Evolutionary conservation across 768 basidiomycete genomes (phyloP).

Genomic region (Pleurotus djamor): DNA sequence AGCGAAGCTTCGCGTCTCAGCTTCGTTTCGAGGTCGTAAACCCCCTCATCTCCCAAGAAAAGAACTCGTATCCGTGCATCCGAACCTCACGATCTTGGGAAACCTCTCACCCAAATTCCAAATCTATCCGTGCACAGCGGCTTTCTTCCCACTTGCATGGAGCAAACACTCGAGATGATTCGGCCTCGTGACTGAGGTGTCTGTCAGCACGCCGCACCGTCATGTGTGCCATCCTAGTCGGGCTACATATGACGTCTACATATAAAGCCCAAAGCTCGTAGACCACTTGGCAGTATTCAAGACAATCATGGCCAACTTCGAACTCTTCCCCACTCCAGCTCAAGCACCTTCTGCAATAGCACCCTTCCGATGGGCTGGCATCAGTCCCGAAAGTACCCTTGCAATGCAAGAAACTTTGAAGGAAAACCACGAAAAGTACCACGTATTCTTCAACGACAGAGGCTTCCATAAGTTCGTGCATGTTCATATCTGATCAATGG

Average conservation of each 20-base stretch:
- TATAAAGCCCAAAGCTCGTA: not conserved
- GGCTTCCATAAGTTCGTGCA: constrained; percentile 32
- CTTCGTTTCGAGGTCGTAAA: too few relatives aligned
- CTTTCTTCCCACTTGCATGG: too few relatives aligned
- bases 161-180: too few relatives aligned
- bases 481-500: constrained; percentile 16
- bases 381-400: constrained; percentile 32
- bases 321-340: constrained; percentile 15
- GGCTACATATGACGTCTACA: not conserved
- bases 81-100: not conserved
- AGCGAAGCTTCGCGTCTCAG: too few relatives aligned
- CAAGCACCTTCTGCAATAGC: constrained; percentile 18
- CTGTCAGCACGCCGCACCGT: not conserved
- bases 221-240: not conserved
- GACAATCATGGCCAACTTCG: constrained; percentile 2
- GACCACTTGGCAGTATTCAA: not conserved
- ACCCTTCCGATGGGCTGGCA: constrained; percentile 31
- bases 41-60: too few relatives aligned
- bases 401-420: constrained; percentile 37
- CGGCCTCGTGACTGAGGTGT: not conserved
- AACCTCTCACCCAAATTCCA: not conserved
- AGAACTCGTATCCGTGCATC: too few relatives aligned
- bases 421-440: constrained; percentile 51
- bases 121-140: too few relatives aligned
- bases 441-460: constrained; percentile 49